Evolutionary conservation across 805 yeast genomes (phyloP), one percentile per base, ranked within the genome.

Genomic region (Metschnikowia continentalis): DNA sequence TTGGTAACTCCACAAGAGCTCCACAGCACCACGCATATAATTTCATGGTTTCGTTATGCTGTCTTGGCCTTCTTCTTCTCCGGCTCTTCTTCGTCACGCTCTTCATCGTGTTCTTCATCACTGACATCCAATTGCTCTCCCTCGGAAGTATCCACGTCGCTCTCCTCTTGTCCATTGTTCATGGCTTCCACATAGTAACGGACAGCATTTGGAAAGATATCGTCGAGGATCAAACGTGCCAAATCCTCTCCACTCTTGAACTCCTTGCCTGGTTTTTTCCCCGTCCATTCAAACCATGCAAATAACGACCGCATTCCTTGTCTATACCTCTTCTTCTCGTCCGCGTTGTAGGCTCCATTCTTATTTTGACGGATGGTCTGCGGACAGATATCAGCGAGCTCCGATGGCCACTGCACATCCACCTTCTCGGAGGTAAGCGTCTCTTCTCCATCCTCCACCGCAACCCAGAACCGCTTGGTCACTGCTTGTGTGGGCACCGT

Each of bases 231-330:
- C 39, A 88, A 68, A 47, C 82, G 72, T 0, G 96, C 88, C 49
- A 91, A 74, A 10, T 84, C 90, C 54, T 84, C 92, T 22, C 96
- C 96, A 50, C 79, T 77, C 54, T 90, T 78, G 62, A 83, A 88
- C 63, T 83, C 94, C 67, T 82, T 88, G 1, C 89, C 87, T 1
- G 89, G 86, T 55, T 83, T 84, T 35, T 69, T 65, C 0, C 96
- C 96, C 0, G 94, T 86, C 91, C 95, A 90, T 44, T 74, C 72
- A 63, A 90, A 91, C 84, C 91, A 91, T 5, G 90, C 85, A 67
- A 92, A 91, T 61, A 92, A 86, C 13, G 92, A 83, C 61, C 84
- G 84, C 90, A 85, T 85, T 4, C 91, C 91, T 17, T 74, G 62
- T 51, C 91, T 70, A 61, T 86, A 86, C 50, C 73, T 71, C 59